Evolutionary conservation across 106 monocot species (phyloP), one percentile per base, ranked within the genome.

Genomic region (Narthecium ossifragum): DNA sequence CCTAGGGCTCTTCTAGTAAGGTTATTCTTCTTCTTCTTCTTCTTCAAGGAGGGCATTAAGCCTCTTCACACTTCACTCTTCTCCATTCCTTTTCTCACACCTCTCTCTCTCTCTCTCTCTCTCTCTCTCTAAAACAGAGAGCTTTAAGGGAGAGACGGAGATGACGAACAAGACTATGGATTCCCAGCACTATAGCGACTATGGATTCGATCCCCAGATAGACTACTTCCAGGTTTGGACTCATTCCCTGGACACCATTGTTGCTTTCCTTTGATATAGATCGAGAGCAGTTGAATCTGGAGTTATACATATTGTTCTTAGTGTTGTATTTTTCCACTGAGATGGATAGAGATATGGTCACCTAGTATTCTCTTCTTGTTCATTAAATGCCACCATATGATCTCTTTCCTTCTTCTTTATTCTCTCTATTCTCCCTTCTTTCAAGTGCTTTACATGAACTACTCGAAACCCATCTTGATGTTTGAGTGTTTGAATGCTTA

Each of bases 171-270:
- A n/a, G n/a, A 53, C 63, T 29, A 14, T 66, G 6, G 73, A 73
- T 22, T 14, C 73, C 2, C 60, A 65, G 20, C 84, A 75, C 65
- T 89, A 53, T 72, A 75, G 84, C 52, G 89, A 89, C 78, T 89
- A 81, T 65, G 89, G 81, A 39, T 85, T 80, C 69, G 88, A 89
- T 14, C 56, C 78, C 30, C 78, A 78, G 39, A 37, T 81, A 67
- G 70, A 68, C 62, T 84, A 75, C 62, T 84, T 84, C 66, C 89
- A 81, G 77, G 89, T 89, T 2, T 18, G 12, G 15, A 39, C 39
- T 39, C 39, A 1, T 39, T 43, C 43, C 18, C 18, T 43, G 43
- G 18, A 17, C 4, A 13, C 43, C 18, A 0, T 43, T 43, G 17
- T 43, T n/a, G n/a, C n/a, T n/a, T n/a, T n/a, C n/a, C n/a, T n/a